Base-by-base conservation (phyloP, 1,139 yeast genomes). In the Magnusiomyces clavatus region DNA sequence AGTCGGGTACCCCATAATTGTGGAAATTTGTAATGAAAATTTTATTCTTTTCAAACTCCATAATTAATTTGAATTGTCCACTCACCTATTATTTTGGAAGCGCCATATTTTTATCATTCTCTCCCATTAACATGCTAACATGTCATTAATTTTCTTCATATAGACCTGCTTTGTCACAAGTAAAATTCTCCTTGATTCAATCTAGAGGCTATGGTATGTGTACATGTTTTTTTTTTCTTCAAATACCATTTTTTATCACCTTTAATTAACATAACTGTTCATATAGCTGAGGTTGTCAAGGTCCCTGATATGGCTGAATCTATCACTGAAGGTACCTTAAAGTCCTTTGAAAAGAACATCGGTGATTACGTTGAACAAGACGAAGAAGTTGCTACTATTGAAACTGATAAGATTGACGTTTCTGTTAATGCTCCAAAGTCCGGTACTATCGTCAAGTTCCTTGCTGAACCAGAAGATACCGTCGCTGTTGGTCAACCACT, bases 291-390 rank as follows among this genome's bases (percentile, higher is more conserved):
- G 55, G 61, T 65, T 52, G 95, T 92, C 54, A 87, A 89, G 71
- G 98, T 92, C 40, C 99, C 99, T 50, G 95, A 88, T 61, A 89
- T 92, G 97, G 98, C 98, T 49, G 99, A 92, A 73, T 90, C 97
- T 51, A 85, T 92, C 67, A 88, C 97, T 49, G 99, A 92, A 72
- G 99, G 99, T 69, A 88, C 97, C 49, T 78, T 92, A 61, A 76
- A 88, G 58, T 83, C 88, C 52, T 89, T 81, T 71, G 77, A 81
- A 61, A 73, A 73, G 64, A 59, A 61, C 55, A 87, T 89, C 56
- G 99, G 99, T 60, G 97, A 92, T 59, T 89, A 73, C 64, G 95
- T 94, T 54, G 80, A 77, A 54, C 82, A 76, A 61, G 98, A 92
- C 69, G 98, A 92, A 72, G 82, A 88, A 61, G 77, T 92, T 62